Evolutionary conservation across 768 basidiomycete species (phyloP).

Genomic region (Chiua virens): DNA sequence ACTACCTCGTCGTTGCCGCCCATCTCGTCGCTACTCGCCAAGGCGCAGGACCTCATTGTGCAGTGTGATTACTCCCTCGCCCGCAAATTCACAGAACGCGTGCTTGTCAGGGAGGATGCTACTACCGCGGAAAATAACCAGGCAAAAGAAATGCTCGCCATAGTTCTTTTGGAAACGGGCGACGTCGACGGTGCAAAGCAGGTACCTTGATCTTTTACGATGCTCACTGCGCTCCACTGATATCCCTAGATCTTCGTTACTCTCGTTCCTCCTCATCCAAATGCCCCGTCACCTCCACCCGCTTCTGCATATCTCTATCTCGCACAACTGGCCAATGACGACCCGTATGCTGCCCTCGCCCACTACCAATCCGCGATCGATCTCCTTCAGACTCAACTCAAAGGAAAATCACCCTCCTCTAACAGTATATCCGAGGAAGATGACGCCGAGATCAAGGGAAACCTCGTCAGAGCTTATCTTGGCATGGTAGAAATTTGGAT

Average conservation of each 20-base stretch:
- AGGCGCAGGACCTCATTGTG: conserved; percentile 76
- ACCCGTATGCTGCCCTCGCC: conserved; percentile 68
- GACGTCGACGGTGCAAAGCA: conserved; percentile 69
- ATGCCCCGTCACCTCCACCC: conserved; percentile 58
- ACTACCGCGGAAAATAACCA: conserved; percentile 51
- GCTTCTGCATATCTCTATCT: conserved; percentile 87
- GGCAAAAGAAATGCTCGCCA: conserved; percentile 79
- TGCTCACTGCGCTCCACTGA: background rate
- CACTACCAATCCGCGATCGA: conserved; percentile 84
- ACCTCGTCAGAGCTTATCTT: conserved; percentile 75
- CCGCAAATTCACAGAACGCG: conserved; percentile 64
- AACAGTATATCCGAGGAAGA: conserved; percentile 33
- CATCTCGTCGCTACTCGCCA: conserved; percentile 60
- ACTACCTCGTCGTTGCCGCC: conserved; percentile 38
- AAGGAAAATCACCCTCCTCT: conserved; percentile 63
- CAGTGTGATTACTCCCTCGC: conserved; percentile 88
- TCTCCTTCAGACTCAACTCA: conserved; percentile 63
- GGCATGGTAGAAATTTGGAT: conserved; percentile 97
- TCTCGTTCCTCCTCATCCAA: conserved; percentile 57
- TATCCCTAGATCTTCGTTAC: conserved; percentile 58
- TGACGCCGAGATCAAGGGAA: conserved; percentile 56
- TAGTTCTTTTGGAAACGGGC: conserved; percentile 76
- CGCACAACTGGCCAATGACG: conserved; percentile 78
- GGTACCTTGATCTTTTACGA: conserved; percentile 40
- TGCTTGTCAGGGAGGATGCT: conserved; percentile 55